Conservation (phyloP, 78 protist genomes). For the Cavenderia fasciculata region DNA sequence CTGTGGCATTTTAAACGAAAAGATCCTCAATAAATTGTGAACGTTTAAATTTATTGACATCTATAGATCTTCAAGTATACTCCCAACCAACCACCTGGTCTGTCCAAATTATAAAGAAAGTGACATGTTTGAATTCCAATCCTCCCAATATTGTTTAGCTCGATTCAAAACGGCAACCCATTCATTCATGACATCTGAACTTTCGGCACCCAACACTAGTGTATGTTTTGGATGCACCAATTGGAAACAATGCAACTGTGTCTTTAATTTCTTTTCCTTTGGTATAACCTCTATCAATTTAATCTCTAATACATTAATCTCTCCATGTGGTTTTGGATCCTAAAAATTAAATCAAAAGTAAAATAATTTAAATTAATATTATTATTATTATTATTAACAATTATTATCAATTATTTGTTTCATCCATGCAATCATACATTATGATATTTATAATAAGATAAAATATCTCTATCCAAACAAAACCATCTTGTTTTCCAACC, state of each 20-base stretch:
- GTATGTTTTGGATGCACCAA: slow-evolving; percentile 67
- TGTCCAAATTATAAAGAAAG: not conserved
- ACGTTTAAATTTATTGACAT: too few relatives aligned
- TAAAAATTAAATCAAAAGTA: not conserved
- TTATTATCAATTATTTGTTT: too few relatives aligned
- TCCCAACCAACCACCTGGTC: too few relatives aligned
- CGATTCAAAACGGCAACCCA: slow-evolving; percentile 20
- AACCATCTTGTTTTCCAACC: slow-evolving; percentile 61
- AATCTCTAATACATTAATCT: slow-evolving; percentile 31
- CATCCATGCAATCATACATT: slow-evolving; percentile 1
- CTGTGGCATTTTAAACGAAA: too few relatives aligned
- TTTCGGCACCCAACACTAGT: slow-evolving; percentile 51
- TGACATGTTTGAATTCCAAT: slow-evolving; percentile 18
- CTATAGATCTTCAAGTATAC: too few relatives aligned
- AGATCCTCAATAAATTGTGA: too few relatives aligned
- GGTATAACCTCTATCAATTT: slow-evolving; percentile 47
- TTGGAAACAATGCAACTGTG: slow-evolving; percentile 42
- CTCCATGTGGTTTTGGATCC: slow-evolving; percentile 70
- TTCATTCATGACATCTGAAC: slow-evolving; percentile 30
- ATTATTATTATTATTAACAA: not conserved
- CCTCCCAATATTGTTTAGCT: slow-evolving; percentile 68
- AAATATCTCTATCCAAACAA: slow-evolving; percentile 36
- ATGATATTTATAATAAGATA: slow-evolving; percentile 38
- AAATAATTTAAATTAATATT: not conserved
- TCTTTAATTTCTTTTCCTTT: slow-evolving; percentile 69